phyloP scores from a whole-genome alignment of 2,329 filamentous ascomycete genomes.

The Botryotinia calthae region DNA sequence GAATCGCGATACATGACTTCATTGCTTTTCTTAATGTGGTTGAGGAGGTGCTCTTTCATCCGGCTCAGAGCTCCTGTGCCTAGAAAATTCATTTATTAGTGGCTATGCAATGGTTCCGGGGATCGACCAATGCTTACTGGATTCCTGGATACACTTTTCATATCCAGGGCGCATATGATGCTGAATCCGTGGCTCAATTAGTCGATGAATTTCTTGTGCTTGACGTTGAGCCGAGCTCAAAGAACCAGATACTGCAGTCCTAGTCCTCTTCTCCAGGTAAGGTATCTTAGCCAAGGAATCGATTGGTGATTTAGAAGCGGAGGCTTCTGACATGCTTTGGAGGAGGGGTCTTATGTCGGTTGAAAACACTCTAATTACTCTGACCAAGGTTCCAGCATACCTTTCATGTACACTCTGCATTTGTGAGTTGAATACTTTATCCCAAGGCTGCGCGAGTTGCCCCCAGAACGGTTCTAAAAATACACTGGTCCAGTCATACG shows the following conservation, averaged over 20 bases:
- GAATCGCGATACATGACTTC: not conserved
- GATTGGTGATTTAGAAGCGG: not conserved
- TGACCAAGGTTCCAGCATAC: not conserved
- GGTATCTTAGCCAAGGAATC: not conserved
- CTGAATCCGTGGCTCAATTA: not conserved
- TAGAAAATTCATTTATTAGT: not conserved
- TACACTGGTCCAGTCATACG: not conserved
- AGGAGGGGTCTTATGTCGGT: not conserved
- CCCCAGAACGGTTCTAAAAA: not conserved
- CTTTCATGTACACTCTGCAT: not conserved
- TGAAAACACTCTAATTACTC: not conserved
- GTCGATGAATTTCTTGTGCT: not conserved
- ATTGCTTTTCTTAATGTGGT: not conserved
- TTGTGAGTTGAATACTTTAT: not conserved
- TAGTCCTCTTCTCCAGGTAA: not conserved
- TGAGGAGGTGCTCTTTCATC: not conserved
- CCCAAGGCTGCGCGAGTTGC: not conserved
- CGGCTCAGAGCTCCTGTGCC: not conserved
- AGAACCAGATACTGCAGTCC: not conserved
- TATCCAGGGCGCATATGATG: not conserved
- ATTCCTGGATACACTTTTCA: not conserved
- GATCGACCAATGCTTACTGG: not conserved
- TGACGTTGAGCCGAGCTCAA: not conserved
- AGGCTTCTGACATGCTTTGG: not conserved
- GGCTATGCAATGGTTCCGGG: not conserved